Base-by-base conservation (phyloP, 1,284 basidiomycete species). In the Lentinus polychrous region DNA sequence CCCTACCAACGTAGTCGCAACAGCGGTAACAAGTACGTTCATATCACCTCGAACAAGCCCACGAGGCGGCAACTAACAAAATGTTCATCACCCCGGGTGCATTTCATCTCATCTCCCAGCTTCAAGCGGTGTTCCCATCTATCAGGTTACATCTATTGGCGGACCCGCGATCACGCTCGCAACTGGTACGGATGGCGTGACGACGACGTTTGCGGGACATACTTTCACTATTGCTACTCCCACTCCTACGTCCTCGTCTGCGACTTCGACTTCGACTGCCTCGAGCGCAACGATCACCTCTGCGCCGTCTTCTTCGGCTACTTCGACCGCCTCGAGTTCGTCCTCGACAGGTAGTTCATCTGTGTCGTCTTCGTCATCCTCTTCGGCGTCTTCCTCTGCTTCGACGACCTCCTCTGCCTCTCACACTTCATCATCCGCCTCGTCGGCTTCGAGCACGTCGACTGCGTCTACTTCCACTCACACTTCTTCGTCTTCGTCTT, bases 171-270 rank as follows among this genome's bases (percentile, higher is more conserved):
- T 59, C 50, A 59, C 57, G 20, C 49, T 62, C 39, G 57, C 55
- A 10, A 60, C 52, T 1, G 55, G 51, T n/a, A 50, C 53, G 4
- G 51, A 44, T 10, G 57, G 52, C 22, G 44, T 53, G 40, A 54
- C 49, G 38, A 63, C 61, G 15, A 49, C 55, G 5, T 57, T 63
- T 46, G 61, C 55, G 2, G 61, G 61, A 2, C 54, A 58, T 40
- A 49, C 49, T 27, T 60, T 60, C 54, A 55, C 58, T 24, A 55
- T 55, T 11, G 52, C 51, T 23, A 47, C 49, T 27, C n/a, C 49
- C 4, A 33, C 52, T 6, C 14, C 50, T 35, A 15, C 46, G 14
- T 37, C 50, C n/a, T 46, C 51, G 23, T 22, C 45, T n/a, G n/a
- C n/a, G 22, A 32, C 44, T 7, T 37, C 35, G 18, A 6, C 35